Evolutionary conservation across 345 rosid species (phyloP).

Genomic region (Salix koriyanagi): DNA sequence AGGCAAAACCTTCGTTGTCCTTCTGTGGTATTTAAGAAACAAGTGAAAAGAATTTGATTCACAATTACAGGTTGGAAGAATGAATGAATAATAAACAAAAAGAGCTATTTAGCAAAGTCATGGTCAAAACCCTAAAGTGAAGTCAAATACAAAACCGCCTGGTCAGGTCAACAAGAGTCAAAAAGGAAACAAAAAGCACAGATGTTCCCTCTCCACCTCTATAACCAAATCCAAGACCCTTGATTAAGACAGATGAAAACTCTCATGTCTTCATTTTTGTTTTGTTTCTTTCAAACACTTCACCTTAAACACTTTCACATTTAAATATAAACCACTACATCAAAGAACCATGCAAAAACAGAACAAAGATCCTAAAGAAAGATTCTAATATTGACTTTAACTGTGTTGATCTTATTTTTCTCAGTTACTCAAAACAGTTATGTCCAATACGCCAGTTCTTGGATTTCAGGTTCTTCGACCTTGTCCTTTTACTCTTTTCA

Average conservation of each 20-base stretch:
- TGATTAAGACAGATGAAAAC: neutral
- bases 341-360: neutral
- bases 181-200: neutral
- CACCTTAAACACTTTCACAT: neutral
- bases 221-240: neutral
- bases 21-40: neutral
- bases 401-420: conserved; percentile 11
- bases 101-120: neutral
- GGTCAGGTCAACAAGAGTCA: conserved; percentile 1
- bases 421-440: conserved; percentile 1
- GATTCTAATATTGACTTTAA: neutral
- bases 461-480: neutral
- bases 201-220: neutral
- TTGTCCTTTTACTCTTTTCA: neutral
- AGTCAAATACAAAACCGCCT: neutral
- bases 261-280: neutral
- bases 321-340: neutral
- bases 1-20: neutral
- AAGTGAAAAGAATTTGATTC: neutral
- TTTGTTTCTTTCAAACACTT: neutral
- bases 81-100: neutral
- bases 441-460: conserved; percentile 6
- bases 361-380: neutral
- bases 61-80: neutral
- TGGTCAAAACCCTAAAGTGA: neutral